Percentiles rank a stretch among this genome's conserved stretches.
phyloP scores from a whole-genome alignment of 345 rosid species.

The Excoecaria cochinchinensis region DNA sequence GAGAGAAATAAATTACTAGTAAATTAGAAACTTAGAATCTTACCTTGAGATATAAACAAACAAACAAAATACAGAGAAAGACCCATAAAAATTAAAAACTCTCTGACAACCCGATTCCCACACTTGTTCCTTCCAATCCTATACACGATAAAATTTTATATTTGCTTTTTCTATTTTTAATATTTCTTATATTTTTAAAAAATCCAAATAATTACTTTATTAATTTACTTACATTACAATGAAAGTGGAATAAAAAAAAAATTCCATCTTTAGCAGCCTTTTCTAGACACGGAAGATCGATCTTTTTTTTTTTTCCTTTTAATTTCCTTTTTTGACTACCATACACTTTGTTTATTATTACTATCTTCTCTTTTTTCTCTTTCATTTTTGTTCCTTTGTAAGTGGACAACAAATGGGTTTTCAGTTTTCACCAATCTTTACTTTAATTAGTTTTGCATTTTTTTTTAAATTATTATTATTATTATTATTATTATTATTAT shows the following conservation, averaged over 20 bases:
- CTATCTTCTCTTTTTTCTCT: not conserved
- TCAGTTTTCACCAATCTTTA: not conserved
- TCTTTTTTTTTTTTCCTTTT: constrained; percentile 9
- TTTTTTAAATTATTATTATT: not conserved
- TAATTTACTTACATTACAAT: constrained; percentile 1
- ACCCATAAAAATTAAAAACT: constrained; percentile 10
- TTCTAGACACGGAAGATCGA: constrained; percentile 28
- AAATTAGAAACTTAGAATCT: no score
- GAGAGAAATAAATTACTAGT: no score
- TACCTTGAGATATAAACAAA: constrained; percentile 13
- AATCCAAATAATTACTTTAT: no score
- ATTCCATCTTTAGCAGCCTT: constrained; percentile 27
- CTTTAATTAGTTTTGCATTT: not conserved
- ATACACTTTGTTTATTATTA: constrained; percentile 2
- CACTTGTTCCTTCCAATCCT: constrained; percentile 37
- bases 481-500: not conserved
- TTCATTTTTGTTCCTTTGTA: not conserved
- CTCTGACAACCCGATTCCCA: constrained; percentile 43
- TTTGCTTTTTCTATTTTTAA: constrained; percentile 23
- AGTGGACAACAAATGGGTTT: constrained; percentile 1
- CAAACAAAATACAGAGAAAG: not conserved
- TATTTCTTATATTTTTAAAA: not conserved
- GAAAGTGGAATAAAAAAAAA: constrained; percentile 14
- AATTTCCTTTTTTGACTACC: constrained; percentile 15
- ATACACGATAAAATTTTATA: constrained; percentile 30